Evolutionary conservation across 2,329 filamentous ascomycete genomes (phyloP).

Genomic region (Colletotrichum acutatum): DNA sequence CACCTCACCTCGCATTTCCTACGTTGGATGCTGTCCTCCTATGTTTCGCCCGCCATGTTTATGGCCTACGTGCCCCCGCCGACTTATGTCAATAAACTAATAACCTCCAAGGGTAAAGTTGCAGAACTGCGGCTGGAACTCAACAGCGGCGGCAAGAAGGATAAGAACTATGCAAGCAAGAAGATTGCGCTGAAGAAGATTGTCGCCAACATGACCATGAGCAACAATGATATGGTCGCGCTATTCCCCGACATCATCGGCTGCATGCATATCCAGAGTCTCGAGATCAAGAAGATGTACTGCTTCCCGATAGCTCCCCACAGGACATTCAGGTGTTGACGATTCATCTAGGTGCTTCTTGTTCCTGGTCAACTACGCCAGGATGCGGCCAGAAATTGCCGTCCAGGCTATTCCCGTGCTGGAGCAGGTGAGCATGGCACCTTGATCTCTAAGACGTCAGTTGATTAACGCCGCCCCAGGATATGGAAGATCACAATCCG

Average conservation of each 20-base stretch:
- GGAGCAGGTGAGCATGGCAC: constrained; percentile 70
- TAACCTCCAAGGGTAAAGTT: constrained; percentile 90
- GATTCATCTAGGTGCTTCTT: constrained; percentile 83
- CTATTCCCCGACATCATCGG: constrained; percentile 94
- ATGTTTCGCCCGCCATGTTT: constrained; percentile 57
- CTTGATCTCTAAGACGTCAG: neutral
- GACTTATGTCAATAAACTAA: constrained; percentile 58
- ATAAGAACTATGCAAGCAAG: constrained; percentile 94
- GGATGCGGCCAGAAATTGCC: constrained; percentile 93
- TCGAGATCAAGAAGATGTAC: constrained; percentile 99
- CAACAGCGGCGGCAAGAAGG: constrained; percentile 94
- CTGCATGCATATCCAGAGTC: constrained; percentile 93
- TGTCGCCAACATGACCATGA: constrained; percentile 99
- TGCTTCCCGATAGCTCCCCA: neutral
- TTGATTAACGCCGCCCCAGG: constrained; percentile 60
- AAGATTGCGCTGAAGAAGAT: constrained; percentile 99
- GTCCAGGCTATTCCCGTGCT: constrained; percentile 91
- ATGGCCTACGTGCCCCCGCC: constrained; percentile 63
- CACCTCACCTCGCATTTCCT: neutral
- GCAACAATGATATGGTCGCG: constrained; percentile 99
- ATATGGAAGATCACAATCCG: constrained; percentile 94
- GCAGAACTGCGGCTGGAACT: constrained; percentile 95
- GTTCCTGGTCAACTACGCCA: constrained; percentile 96
- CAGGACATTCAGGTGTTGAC: neutral
- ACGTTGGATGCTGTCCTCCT: neutral